These are phyloP conservation scores for Fusarium lateritium DNA, from an alignment of 2,329 filamentous ascomycete genomes.

Conservation along the genomic window DNA sequence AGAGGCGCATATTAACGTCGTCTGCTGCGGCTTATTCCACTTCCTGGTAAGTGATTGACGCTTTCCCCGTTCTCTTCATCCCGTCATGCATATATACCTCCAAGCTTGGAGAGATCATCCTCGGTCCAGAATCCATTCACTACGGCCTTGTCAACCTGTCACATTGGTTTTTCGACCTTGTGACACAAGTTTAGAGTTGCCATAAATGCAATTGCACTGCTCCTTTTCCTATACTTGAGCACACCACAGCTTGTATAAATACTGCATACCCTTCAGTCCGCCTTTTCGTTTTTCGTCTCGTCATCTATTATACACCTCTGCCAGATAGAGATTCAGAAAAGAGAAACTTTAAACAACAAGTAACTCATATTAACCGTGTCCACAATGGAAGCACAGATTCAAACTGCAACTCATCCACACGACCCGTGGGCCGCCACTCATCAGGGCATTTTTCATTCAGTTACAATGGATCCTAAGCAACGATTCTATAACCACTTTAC, in stretches of 20 bases:
- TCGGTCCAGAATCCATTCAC: slow-evolving; percentile 5
- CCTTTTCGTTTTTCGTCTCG: not conserved
- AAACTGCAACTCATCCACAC: slow-evolving; percentile 26
- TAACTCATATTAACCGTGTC: slow-evolving; percentile 37
- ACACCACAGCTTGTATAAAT: slow-evolving; percentile 13
- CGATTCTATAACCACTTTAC: slow-evolving; percentile 90
- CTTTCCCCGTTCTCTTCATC: slow-evolving; percentile 6
- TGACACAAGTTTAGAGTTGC: slow-evolving; percentile 24
- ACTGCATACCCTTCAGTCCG: slow-evolving; percentile 2
- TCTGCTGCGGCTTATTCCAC: slow-evolving; percentile 38
- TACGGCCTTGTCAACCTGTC: slow-evolving; percentile 11
- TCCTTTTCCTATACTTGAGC: slow-evolving; percentile 13
- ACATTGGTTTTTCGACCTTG: slow-evolving; percentile 22
- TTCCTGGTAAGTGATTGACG: slow-evolving; percentile 39
- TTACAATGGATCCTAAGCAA: slow-evolving; percentile 70
- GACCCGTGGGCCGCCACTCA: slow-evolving; percentile 45
- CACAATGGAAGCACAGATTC: slow-evolving; percentile 48
- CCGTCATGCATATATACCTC: slow-evolving; percentile 25
- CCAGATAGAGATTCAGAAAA: slow-evolving; percentile 7
- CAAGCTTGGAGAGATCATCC: slow-evolving; percentile 25
- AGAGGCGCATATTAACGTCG: slow-evolving; percentile 35
- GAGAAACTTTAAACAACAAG: slow-evolving; percentile 2
- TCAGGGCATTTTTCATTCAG: slow-evolving; percentile 43
- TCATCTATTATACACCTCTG: slow-evolving; percentile 2
- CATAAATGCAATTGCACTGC: slow-evolving; percentile 12